Conservation (phyloP, 176 grass and related monocot species). For the Saccharum officinarum region DNA sequence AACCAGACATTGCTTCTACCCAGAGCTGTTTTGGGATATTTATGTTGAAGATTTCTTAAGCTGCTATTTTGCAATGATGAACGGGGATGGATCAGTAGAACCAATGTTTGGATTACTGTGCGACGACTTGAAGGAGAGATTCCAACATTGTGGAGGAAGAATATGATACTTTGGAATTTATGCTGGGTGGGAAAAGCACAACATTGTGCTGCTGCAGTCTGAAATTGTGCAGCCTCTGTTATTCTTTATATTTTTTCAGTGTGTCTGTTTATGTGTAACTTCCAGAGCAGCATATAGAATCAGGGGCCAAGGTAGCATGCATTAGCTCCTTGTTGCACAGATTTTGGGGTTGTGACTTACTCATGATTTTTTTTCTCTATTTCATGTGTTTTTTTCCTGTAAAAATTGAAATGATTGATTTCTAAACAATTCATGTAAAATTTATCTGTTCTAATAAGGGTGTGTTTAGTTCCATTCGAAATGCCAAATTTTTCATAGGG, state of each 20-base stretch:
- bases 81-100: constrained; percentile 6
- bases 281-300: neutral
- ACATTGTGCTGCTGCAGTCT: neutral
- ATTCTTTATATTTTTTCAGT: neutral
- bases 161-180: neutral
- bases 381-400: neutral
- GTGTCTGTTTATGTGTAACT: neutral
- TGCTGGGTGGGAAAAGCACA: neutral
- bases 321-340: constrained; percentile 4
- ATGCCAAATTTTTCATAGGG: no score
- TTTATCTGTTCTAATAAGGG: no score
- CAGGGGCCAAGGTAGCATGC: neutral
- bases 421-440: neutral
- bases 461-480: no score
- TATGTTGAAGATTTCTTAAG: constrained; percentile 66
- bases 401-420: neutral
- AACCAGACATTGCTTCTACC: no score
- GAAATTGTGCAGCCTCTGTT: neutral
- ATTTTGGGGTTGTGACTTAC: constrained; percentile 20
- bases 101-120: constrained; percentile 8
- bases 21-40: constrained; percentile 1
- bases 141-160: constrained; percentile 19
- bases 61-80: constrained; percentile 41
- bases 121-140: constrained; percentile 75
- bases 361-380: no score